A percentile compares a stretch with the other conserved stretches of the same genome.
Conservation (phyloP, 306 rosid genomes). For the Phaseolus lunatus region DNA sequence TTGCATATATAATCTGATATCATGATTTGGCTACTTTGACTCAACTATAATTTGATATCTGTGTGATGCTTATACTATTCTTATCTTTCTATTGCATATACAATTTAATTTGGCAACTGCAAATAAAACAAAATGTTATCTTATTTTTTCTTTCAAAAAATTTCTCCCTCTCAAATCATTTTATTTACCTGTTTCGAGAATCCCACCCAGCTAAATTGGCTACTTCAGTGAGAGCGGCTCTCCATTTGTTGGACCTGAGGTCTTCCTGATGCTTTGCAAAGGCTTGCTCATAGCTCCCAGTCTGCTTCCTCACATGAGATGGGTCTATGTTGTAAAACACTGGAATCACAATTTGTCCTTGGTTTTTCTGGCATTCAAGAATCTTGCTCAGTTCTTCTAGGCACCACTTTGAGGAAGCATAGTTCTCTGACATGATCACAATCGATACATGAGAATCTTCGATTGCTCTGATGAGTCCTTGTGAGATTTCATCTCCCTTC, state of each 20-base stretch:
- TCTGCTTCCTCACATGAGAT: neutral
- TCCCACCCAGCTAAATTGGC: neutral
- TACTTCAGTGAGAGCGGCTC: neutral
- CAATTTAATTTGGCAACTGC: neutral
- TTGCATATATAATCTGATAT: neutral
- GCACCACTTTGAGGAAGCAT: neutral
- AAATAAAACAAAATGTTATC: neutral
- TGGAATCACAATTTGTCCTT: neutral
- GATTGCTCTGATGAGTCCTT: slow-evolving; percentile 29
- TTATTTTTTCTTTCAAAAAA: neutral
- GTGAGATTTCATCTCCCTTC: slow-evolving; percentile 17
- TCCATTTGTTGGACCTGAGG: neutral
- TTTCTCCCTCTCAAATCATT: neutral
- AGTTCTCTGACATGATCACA: slow-evolving; percentile 6
- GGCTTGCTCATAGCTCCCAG: neutral
- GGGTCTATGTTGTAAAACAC: neutral
- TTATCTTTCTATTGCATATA: neutral
- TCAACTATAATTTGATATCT: neutral
- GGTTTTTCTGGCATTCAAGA: neutral
- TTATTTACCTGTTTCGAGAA: neutral
- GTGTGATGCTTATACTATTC: too few species aligned
- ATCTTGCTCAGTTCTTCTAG: neutral
- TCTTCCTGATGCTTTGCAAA: neutral
- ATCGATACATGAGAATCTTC: slow-evolving; percentile 26
- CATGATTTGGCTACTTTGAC: neutral